Percentiles rank a stretch among this genome's conserved stretches.
These are phyloP conservation scores for Cercospora zeina DNA, from an alignment of 2,329 filamentous ascomycete genomes.

Conservation along the genomic window DNA sequence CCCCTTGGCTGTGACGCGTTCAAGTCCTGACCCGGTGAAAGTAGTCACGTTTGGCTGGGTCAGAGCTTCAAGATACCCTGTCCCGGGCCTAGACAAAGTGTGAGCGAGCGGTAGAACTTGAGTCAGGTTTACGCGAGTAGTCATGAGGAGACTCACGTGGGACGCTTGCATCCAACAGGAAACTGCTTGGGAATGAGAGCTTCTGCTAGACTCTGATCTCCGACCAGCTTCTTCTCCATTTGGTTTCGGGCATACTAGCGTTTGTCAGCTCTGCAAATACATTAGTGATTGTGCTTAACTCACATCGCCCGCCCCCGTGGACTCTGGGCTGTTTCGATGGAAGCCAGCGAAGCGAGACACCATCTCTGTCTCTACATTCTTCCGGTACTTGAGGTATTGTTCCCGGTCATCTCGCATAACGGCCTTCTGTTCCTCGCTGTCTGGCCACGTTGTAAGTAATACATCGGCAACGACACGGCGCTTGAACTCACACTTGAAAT, in stretches of 20 bases:
- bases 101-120: neutral
- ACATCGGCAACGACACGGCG: constrained; percentile 15
- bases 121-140: constrained; percentile 43
- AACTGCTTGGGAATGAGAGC: constrained; percentile 49
- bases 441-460: neutral
- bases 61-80: neutral
- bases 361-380: neutral
- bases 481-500: constrained; percentile 47
- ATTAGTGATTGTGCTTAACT: neutral
- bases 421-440: neutral
- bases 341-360: neutral
- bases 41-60: neutral
- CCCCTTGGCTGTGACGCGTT: constrained; percentile 46
- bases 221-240: constrained; percentile 55
- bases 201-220: constrained; percentile 58
- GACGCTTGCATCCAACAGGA: constrained; percentile 50
- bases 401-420: neutral
- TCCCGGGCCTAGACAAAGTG: neutral
- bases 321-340: neutral
- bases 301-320: neutral
- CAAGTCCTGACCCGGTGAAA: constrained; percentile 31
- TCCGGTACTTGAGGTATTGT: neutral
- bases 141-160: constrained; percentile 58
- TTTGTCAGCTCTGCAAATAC: constrained; percentile 27
- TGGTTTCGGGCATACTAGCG: constrained; percentile 53